Conservation (phyloP, 306 rosid species). For the Cicer judaicum region DNA sequence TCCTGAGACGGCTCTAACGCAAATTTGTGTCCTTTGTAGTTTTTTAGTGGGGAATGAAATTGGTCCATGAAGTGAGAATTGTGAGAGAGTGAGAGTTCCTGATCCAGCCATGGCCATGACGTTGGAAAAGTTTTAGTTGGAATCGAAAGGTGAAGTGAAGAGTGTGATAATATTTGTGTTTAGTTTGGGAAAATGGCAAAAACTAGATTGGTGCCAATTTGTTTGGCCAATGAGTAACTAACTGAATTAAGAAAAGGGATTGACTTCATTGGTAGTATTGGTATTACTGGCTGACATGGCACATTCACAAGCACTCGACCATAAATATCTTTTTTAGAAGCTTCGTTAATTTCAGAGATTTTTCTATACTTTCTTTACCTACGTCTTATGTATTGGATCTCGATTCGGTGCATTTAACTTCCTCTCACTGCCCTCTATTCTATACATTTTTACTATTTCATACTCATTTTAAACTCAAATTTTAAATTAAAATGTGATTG, state of each 20-base stretch:
- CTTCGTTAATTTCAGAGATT: too few species aligned
- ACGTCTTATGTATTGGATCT: too few species aligned
- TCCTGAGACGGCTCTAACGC: conserved; percentile 62
- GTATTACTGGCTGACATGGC: too few species aligned
- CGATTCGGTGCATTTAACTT: too few species aligned
- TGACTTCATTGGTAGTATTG: too few species aligned
- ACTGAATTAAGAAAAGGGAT: neutral
- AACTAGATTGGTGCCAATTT: conserved; percentile 4
- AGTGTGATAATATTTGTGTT: neutral
- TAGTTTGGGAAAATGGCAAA: neutral
- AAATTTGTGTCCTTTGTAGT: conserved; percentile 44
- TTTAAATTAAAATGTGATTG: too few species aligned
- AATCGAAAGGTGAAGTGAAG: neutral
- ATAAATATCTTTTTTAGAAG: too few species aligned
- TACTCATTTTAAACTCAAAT: too few species aligned
- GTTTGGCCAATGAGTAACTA: neutral
- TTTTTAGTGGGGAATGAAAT: conserved; percentile 48
- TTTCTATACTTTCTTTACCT: too few species aligned
- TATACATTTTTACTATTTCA: too few species aligned
- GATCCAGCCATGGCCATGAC: conserved; percentile 83
- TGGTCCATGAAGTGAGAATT: conserved; percentile 47
- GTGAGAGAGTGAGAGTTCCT: conserved; percentile 57
- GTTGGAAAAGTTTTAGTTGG: neutral
- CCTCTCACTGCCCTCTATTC: too few species aligned
- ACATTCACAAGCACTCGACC: too few species aligned